These are phyloP conservation scores for Camptophora hylomeconis DNA, from an alignment of 2,329 filamentous ascomycete species.

Conservation along the genomic window DNA sequence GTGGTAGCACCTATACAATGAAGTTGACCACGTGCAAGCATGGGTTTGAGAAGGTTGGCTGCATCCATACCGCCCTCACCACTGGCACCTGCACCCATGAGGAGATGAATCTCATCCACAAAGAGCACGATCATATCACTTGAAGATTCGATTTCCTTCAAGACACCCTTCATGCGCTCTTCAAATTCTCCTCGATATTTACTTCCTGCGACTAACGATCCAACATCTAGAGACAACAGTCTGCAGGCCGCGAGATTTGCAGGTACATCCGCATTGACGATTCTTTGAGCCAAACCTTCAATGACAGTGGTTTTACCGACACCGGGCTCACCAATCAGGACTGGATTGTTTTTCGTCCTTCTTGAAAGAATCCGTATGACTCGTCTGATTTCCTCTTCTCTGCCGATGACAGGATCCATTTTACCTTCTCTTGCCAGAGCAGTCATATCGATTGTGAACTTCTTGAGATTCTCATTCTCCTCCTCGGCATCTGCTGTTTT, in stretches of 20 bases:
- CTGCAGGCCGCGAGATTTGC: slow-evolving; percentile 90
- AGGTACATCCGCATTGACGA: slow-evolving; percentile 92
- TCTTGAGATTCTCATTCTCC: slow-evolving; percentile 90
- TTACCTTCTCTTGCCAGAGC: slow-evolving; percentile 92
- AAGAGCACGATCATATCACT: slow-evolving; percentile 97
- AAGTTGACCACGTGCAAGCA: slow-evolving; percentile 89
- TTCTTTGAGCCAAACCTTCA: slow-evolving; percentile 84
- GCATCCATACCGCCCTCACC: slow-evolving; percentile 98
- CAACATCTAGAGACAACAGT: slow-evolving; percentile 87
- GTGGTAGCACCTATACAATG: slow-evolving; percentile 98
- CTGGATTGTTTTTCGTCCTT: slow-evolving; percentile 95
- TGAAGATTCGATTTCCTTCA: slow-evolving; percentile 90
- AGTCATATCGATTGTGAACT: slow-evolving; percentile 98
- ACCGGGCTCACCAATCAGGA: slow-evolving; percentile 94
- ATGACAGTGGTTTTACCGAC: slow-evolving; percentile 98
- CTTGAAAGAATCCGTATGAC: slow-evolving; percentile 89
- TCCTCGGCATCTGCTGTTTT: slow-evolving; percentile 86
- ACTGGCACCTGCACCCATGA: slow-evolving; percentile 92
- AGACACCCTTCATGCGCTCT: slow-evolving; percentile 95
- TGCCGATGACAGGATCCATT: slow-evolving; percentile 87
- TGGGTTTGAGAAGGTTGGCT: slow-evolving; percentile 92
- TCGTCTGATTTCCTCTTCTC: slow-evolving; percentile 81
- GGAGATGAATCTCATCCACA: slow-evolving; percentile 94
- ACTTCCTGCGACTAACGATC: slow-evolving; percentile 87
- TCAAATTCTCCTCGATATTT: slow-evolving; percentile 99